These are phyloP conservation scores for Nidularia sp. DNA, from an alignment of 768 basidiomycete genomes.

Conservation along the genomic window DNA sequence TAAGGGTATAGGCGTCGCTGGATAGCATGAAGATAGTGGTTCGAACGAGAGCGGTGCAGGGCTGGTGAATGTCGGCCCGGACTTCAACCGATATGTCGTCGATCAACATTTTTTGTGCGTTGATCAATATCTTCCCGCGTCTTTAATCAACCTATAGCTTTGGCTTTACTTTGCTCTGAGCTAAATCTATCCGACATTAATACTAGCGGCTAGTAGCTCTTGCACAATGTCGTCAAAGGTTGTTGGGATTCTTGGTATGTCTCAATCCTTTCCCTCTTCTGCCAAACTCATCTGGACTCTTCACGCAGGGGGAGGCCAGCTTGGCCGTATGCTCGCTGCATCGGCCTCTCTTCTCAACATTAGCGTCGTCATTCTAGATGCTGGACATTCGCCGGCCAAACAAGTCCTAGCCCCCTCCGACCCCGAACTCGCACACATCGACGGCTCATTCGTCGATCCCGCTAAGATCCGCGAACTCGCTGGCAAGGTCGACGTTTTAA, in stretches of 20 bases:
- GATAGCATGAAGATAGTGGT: background rate
- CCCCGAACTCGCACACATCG: conserved; percentile 58
- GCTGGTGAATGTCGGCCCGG: background rate
- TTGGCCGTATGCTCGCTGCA: conserved; percentile 94
- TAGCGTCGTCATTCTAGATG: conserved; percentile 80
- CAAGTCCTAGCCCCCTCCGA: conserved; percentile 65
- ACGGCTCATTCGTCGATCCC: conserved; percentile 86
- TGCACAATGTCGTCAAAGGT: too few species aligned
- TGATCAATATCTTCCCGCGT: too few species aligned
- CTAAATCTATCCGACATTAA: too few species aligned
- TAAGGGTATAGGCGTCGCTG: background rate
- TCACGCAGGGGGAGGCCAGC: conserved; percentile 83
- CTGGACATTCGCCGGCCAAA: conserved; percentile 83
- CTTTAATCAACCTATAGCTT: too few species aligned
- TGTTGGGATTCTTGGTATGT: too few species aligned
- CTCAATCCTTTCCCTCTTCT: too few species aligned
- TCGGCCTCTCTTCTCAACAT: conserved; percentile 87
- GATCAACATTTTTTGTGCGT: too few species aligned
- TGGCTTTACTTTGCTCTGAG: too few species aligned
- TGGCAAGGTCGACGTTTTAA: conserved; percentile 76
- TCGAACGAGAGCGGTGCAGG: background rate
- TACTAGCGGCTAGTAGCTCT: too few species aligned
- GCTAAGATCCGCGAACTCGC: conserved; percentile 79
- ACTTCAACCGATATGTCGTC: too few species aligned
- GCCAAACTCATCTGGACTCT: too few species aligned